phyloP scores from a whole-genome alignment of 2,329 filamentous ascomycete species.

The Didymellaceae sp. region DNA sequence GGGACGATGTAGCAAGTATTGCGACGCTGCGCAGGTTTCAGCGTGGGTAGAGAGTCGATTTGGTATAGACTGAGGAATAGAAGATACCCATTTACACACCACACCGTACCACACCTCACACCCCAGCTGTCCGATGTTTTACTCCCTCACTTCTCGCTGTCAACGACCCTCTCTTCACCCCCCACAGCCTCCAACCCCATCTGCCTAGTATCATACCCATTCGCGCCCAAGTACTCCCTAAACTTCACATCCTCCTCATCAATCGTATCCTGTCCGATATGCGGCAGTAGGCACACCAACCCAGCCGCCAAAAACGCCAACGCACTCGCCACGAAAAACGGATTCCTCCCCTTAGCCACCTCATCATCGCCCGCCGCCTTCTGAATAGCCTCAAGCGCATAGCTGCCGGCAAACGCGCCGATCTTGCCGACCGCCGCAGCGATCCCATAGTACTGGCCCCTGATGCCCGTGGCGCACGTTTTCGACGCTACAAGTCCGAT shows the following conservation, averaged over 20 bases:
- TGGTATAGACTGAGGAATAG: too few species aligned
- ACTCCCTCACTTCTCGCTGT: too few species aligned
- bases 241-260: constrained; percentile 77
- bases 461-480: constrained; percentile 85
- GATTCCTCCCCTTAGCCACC: constrained; percentile 73
- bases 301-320: constrained; percentile 76
- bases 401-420: constrained; percentile 84
- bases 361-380: constrained; percentile 43
- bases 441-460: constrained; percentile 76
- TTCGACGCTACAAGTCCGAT: constrained; percentile 88
- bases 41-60: too few species aligned
- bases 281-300: constrained; percentile 71
- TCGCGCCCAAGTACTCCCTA: constrained; percentile 71
- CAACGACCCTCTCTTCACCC: too few species aligned
- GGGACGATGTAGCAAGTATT: too few species aligned
- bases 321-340: constrained; percentile 83
- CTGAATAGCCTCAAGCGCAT: constrained; percentile 73
- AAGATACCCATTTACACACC: too few species aligned
- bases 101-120: too few species aligned
- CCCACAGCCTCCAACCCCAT: constrained; percentile 53
- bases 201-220: constrained; percentile 76
- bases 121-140: too few species aligned
- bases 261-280: constrained; percentile 85
- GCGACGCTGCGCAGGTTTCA: too few species aligned
- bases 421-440: constrained; percentile 78